These are phyloP conservation scores for Crotalaria pallida DNA, from an alignment of 306 rosid species.

Conservation along the genomic window DNA sequence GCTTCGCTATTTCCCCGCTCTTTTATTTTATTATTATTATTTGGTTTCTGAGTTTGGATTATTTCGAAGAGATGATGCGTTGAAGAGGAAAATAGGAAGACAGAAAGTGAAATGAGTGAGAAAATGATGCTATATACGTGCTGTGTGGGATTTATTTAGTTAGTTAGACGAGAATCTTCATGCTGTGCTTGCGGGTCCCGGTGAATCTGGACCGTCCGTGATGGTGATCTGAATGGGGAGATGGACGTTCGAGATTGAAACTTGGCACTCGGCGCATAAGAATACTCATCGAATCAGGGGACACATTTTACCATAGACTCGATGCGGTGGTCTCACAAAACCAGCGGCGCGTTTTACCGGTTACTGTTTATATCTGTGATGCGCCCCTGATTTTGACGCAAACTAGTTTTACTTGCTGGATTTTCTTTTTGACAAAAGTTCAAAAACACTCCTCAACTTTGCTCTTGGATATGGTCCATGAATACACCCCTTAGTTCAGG, in stretches of 20 bases:
- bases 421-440: no score
- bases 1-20: background rate
- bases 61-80: background rate
- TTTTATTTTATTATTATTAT: background rate
- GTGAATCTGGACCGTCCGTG: conserved; percentile 8
- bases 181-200: background rate
- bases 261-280: background rate
- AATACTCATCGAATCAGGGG: background rate
- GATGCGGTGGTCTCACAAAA: conserved; percentile 4
- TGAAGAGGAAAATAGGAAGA: background rate
- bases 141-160: conserved; percentile 3
- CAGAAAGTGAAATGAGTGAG: background rate
- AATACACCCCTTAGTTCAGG: no score
- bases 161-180: background rate
- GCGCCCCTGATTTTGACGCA: background rate
- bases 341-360: conserved; percentile 18
- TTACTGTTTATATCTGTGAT: background rate
- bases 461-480: no score
- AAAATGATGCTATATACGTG: background rate
- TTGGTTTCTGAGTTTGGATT: background rate
- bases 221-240: background rate
- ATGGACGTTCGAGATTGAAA: conserved; percentile 13
- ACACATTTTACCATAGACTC: background rate
- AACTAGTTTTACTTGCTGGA: no score
- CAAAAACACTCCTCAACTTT: no score